Conservation (phyloP, 2,329 filamentous ascomycete species). For the Thelonectria rubi region DNA sequence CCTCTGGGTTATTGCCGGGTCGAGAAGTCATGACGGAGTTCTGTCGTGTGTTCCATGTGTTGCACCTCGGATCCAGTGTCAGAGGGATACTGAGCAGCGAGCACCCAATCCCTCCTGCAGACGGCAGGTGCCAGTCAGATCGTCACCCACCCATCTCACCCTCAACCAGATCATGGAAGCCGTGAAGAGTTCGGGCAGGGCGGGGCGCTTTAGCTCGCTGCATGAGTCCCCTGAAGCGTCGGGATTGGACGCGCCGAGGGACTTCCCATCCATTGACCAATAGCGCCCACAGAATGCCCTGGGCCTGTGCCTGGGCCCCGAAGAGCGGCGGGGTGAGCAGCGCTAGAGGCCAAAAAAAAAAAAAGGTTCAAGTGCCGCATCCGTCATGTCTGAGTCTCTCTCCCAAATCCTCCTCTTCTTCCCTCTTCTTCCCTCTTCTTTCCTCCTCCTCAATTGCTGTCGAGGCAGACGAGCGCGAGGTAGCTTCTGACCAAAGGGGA, state of each 20-base stretch:
- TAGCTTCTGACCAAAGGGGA: conserved; percentile 51
- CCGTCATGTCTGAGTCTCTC: conserved; percentile 31
- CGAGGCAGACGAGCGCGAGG: conserved; percentile 51
- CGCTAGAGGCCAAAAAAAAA: conserved; percentile 34
- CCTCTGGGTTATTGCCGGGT: too few relatives aligned
- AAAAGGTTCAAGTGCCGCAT: conserved; percentile 42
- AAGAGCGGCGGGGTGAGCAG: conserved; percentile 29
- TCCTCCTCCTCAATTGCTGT: conserved; percentile 34
- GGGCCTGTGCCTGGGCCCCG: conserved; percentile 7
- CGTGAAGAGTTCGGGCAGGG: conserved; percentile 39
- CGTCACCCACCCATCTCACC: conserved; percentile 28
- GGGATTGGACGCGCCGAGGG: conserved; percentile 32
- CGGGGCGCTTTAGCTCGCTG: conserved; percentile 41
- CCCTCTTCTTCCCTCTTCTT: conserved; percentile 16
- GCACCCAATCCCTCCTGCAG: too few relatives aligned
- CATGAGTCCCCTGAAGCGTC: conserved; percentile 30
- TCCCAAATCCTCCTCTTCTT: conserved; percentile 37
- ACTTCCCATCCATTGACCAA: conserved; percentile 39
- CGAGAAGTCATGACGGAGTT: too few relatives aligned
- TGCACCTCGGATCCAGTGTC: too few relatives aligned
- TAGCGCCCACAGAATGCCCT: conserved; percentile 10
- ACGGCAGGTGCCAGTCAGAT: conserved; percentile 32
- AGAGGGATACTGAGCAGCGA: too few relatives aligned
- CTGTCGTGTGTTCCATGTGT: too few relatives aligned
- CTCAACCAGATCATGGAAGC: conserved; percentile 31